phyloP scores from a whole-genome alignment of 2,329 filamentous ascomycete species.

The Metarhizium sp. region DNA sequence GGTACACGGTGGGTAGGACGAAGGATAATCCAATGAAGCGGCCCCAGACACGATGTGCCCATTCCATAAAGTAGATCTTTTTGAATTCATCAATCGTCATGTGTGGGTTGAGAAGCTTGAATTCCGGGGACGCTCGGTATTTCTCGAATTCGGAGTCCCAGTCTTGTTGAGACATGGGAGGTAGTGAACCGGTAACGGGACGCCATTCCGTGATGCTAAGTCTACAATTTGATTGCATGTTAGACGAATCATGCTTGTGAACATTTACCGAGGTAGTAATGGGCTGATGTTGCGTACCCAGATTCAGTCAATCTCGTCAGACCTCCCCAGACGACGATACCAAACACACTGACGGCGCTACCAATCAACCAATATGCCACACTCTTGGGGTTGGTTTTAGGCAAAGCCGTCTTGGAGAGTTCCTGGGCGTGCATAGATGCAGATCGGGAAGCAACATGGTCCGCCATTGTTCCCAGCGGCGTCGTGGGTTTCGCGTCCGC shows the following conservation, averaged over 20 bases:
- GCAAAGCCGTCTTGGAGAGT: constrained; percentile 32
- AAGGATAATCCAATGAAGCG: constrained; percentile 85
- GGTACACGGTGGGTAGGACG: constrained; percentile 79
- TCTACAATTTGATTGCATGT: constrained; percentile 31
- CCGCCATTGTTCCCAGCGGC: constrained; percentile 17
- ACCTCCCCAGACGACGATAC: constrained; percentile 91
- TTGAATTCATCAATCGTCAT: constrained; percentile 95
- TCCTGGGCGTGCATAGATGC: constrained; percentile 10
- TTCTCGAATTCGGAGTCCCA: constrained; percentile 93
- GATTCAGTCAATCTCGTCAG: constrained; percentile 92
- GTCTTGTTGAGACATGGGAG: constrained; percentile 66
- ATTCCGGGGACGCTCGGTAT: constrained; percentile 89
- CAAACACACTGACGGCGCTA: constrained; percentile 88
- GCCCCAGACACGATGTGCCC: constrained; percentile 91
- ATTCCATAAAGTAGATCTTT: constrained; percentile 99
- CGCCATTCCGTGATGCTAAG: constrained; percentile 98
- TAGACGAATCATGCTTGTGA: not conserved
- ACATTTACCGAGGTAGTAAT: too few relatives aligned
- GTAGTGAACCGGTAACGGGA: constrained; percentile 85
- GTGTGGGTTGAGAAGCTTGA: constrained; percentile 79
- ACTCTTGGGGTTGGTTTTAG: constrained; percentile 59
- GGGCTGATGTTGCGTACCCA: constrained; percentile 47
- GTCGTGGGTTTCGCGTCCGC: constrained; percentile 23
- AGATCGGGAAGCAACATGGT: constrained; percentile 16
- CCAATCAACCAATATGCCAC: constrained; percentile 91